Conservation (phyloP, 2,329 filamentous ascomycete species). For the Hymenoscyphus albidus region DNA sequence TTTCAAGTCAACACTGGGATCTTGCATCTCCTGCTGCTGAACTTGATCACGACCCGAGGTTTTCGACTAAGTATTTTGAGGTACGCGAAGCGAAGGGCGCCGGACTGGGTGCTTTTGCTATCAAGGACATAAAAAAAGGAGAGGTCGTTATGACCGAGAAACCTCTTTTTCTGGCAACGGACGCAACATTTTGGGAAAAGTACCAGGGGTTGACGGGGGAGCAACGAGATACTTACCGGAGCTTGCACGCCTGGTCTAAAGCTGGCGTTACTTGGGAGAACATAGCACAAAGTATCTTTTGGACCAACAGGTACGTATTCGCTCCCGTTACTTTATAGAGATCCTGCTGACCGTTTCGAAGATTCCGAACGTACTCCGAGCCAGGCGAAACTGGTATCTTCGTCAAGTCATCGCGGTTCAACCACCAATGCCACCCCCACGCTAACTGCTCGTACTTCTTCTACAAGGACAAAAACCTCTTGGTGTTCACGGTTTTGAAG, state of each 20-base stretch:
- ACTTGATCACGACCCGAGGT: constrained; percentile 8
- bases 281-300: constrained; percentile 26
- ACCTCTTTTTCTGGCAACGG: constrained; percentile 25
- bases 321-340: not conserved
- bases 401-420: constrained; percentile 52
- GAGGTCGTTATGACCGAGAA: constrained; percentile 28
- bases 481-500: constrained; percentile 41
- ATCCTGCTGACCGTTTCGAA: not conserved
- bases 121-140: constrained; percentile 24
- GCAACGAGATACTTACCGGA: constrained; percentile 22
- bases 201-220: constrained; percentile 23
- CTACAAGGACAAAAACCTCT: constrained; percentile 33
- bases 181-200: constrained; percentile 18
- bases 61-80: constrained; percentile 30
- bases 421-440: constrained; percentile 50
- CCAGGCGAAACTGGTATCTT: constrained; percentile 41
- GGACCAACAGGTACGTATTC: constrained; percentile 32
- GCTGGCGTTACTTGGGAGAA: constrained; percentile 10
- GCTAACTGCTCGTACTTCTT: constrained; percentile 42
- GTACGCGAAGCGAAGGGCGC: constrained; percentile 27
- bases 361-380: not conserved
- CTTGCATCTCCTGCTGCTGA: not conserved
- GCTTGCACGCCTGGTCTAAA: constrained; percentile 19
- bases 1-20: constrained; percentile 1
- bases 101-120: constrained; percentile 33